Base-by-base conservation (phyloP, 345 rosid species). In the Bruguiera sexangula region DNA sequence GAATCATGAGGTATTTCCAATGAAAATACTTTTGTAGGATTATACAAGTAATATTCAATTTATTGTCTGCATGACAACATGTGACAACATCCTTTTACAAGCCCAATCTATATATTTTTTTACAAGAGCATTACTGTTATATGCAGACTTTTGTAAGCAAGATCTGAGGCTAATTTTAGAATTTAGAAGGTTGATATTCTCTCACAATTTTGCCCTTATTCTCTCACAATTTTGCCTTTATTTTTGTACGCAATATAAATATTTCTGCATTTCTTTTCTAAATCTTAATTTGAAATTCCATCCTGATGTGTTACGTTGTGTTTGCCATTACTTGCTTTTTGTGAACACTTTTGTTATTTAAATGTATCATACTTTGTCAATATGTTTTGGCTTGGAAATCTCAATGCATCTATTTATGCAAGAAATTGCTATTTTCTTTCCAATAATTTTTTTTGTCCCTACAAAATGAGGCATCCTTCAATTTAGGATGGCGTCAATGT, bases 1-100 rank as follows among this genome's bases (percentile, higher is more conserved):
- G 97, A 71, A 89, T 91, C 21, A 82, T 91, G 82, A 84, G 95
- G 98, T 93, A 82, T 43, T 75, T 61, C 30, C 6, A 48, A 52
- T 32, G 51, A 64, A 67, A 55, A 31, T 22, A 15, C 46, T 16
- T 64, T 62, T 5, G 16, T 11, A 21, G 39, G 46, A 1, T 9
- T 21, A 7, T 66, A 30, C 63, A 43, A 39, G 4, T 58, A 19
- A 46, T 51, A 57, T 4, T 66, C 62, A 15, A 19, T 34, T 16
- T 48, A 26, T 52, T 51, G 18, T 11, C 27, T 65, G 29, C 31
- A 31, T 52, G 61, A 27, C 53, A 39, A 31, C 26, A 26, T 22
- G 22, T 70, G 22, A 20, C 6, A 50, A 8, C 20, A 21, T 68
- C 26, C 48, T 24, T 20, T 62, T 69, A 59, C 32, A 50, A 8